Evolutionary conservation across 176 grass and related monocot genomes (phyloP).

Genomic region (Chloris gayana): DNA sequence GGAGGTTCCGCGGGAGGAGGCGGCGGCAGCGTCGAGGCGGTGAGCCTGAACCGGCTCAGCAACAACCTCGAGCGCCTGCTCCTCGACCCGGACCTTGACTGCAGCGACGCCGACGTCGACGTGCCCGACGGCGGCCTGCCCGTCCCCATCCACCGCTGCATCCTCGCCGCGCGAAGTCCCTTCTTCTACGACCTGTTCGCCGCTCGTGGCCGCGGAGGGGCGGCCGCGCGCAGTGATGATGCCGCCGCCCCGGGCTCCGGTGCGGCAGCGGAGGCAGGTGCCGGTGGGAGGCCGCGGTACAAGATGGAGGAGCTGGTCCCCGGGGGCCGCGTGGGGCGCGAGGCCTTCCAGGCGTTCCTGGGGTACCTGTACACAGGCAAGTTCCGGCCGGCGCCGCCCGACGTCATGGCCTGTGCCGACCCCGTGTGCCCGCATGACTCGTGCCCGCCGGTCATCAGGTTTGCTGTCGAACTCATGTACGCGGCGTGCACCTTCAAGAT

Average conservation of each 20-base stretch:
- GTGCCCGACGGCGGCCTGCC: constrained; percentile 59
- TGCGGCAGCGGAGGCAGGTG: constrained; percentile 5
- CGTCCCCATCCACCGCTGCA: constrained; percentile 87
- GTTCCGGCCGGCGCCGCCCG: constrained; percentile 46
- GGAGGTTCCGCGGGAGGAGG: constrained; percentile 11
- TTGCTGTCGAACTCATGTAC: constrained; percentile 77
- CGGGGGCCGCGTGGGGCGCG: constrained; percentile 58
- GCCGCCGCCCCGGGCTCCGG: not conserved
- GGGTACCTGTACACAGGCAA: constrained; percentile 88
- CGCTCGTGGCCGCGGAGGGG: constrained; percentile 19
- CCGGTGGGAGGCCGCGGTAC: constrained; percentile 62
- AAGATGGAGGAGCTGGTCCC: constrained; percentile 77
- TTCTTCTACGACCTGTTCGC: constrained; percentile 88
- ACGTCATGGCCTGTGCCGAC: constrained; percentile 76
- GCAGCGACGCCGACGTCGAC: constrained; percentile 87
- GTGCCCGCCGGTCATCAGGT: constrained; percentile 79
- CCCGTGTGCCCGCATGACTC: constrained; percentile 78
- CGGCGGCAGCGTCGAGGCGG: constrained; percentile 52
- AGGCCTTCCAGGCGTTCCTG: constrained; percentile 73
- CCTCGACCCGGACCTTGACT: constrained; percentile 65
- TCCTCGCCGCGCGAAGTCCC: constrained; percentile 72
- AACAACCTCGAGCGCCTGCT: constrained; percentile 78
- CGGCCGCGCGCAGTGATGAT: constrained; percentile 30
- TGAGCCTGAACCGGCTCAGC: constrained; percentile 79
- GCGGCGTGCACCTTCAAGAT: constrained; percentile 82